These are phyloP conservation scores for Hypoxylon fuscum DNA, from an alignment of 495 filamentous ascomycete genomes.

Conservation along the genomic window DNA sequence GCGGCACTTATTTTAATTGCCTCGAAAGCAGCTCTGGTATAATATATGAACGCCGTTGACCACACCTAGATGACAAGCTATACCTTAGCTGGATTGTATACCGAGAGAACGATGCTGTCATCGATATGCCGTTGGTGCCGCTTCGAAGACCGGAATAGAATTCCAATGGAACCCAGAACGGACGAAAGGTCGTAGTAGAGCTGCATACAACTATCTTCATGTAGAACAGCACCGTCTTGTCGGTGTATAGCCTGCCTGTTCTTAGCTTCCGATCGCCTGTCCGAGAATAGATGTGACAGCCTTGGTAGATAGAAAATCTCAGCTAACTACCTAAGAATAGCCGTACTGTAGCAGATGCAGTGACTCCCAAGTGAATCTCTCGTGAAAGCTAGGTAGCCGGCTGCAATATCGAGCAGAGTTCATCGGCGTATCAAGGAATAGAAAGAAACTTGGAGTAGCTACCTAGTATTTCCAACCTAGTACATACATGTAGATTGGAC, in stretches of 20 bases:
- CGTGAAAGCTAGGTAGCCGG: too few species aligned
- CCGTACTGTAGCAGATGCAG: background rate
- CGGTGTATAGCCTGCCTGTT: slow-evolving; percentile 7
- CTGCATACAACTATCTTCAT: slow-evolving; percentile 27
- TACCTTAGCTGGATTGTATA: background rate
- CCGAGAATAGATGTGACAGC: slow-evolving; percentile 1
- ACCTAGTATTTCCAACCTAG: too few species aligned
- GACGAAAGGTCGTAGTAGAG: slow-evolving; percentile 24
- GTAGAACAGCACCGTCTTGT: slow-evolving; percentile 7
- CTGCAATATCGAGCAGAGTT: too few species aligned
- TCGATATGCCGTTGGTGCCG: slow-evolving; percentile 8
- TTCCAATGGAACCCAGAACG: slow-evolving; percentile 29
- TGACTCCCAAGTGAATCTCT: too few species aligned
- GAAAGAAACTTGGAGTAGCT: too few species aligned
- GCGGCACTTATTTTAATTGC: background rate
- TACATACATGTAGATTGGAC: too few species aligned
- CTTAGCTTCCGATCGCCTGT: background rate
- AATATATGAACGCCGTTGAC: slow-evolving; percentile 17
- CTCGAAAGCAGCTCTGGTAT: slow-evolving; percentile 7
- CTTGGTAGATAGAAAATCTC: background rate
- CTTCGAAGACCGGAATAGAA: slow-evolving; percentile 14
- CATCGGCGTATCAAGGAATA: too few species aligned
- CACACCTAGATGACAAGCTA: slow-evolving; percentile 19
- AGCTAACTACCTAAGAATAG: slow-evolving; percentile 22
- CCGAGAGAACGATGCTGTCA: slow-evolving; percentile 8